Base-by-base conservation (phyloP, 495 filamentous ascomycete species). In the Talaromyces nanjingensis region DNA sequence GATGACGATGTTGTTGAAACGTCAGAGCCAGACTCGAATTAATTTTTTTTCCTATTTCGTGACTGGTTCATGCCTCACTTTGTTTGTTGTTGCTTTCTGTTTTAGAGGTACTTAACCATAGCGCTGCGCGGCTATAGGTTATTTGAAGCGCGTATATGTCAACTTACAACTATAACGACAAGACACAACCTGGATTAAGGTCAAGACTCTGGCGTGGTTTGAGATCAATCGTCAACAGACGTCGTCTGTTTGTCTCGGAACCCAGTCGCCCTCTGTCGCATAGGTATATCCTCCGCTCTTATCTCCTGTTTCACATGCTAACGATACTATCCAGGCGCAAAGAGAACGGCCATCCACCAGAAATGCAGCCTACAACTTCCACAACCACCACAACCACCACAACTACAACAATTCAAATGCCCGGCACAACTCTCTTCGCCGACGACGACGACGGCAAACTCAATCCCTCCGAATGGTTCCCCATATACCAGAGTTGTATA, bases 391-490 rank as follows among this genome's bases (percentile, higher is more conserved):
- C 57, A 25, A 65, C 64, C 56, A 60, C 67, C 59, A 69, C 66
- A 57, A 63, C 64, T 55, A 52, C 66, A 49, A 64, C 56, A 9
- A 49, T 62, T 25, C 55, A 67, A 54, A 59, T 54, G 27, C 57
- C 63, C 25, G 45, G 39, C 20, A 37, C 59, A 20, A 55, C 71
- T 16, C 64, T 65, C 11, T 68, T 68, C 12, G 52, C 69, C 37
- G 76, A 80, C 27, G 29, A 31, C 27, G 6, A 31, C 29, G 70
- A 75, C 65, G 72, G 73, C 59, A 77, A 77, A 18, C 69, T 80
- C 71, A 90, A 96, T 70, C 87, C 96, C 33, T 82, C 93, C 64
- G 88, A 90, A 63, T 98, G 94, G 94, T 89, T 96, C 69, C 90
- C 92, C 24, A 84, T 88, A 55, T 96, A 96, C 74, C 88, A 89